Evolutionary conservation across 176 grass and related monocot genomes (phyloP).

Genomic region (Microstegium vimineum): DNA sequence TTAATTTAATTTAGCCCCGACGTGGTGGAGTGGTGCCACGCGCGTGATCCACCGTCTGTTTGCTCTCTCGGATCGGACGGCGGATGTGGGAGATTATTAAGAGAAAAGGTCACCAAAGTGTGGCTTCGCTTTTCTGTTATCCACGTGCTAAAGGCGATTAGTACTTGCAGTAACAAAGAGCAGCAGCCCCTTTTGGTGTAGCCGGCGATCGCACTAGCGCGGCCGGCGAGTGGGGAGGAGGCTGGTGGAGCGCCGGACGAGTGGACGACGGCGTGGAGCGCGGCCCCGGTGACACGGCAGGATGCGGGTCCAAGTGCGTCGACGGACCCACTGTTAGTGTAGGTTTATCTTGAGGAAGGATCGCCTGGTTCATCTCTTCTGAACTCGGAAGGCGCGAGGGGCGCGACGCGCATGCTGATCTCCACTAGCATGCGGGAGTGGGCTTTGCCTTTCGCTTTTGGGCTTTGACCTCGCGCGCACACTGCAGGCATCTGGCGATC

Average conservation of each 20-base stretch:
- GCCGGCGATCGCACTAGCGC: background rate
- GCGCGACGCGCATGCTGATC: background rate
- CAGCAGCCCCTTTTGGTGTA: background rate
- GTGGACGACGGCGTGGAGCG: too few species aligned
- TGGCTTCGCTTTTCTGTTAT: background rate
- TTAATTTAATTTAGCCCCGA: too few species aligned
- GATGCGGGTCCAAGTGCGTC: background rate
- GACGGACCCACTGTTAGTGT: background rate
- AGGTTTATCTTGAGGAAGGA: background rate
- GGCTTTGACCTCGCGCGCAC: conserved; percentile 7
- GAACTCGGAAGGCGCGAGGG: background rate
- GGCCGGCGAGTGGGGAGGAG: background rate
- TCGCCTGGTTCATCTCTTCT: background rate
- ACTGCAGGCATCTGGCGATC: too few species aligned
- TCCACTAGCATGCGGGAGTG: conserved; percentile 19
- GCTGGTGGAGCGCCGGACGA: background rate
- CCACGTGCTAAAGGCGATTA: background rate
- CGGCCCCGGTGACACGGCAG: too few species aligned
- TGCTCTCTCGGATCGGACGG: background rate
- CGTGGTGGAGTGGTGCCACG: background rate
- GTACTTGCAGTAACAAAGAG: background rate
- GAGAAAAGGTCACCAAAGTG: background rate
- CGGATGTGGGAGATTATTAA: background rate
- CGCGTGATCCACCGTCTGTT: background rate
- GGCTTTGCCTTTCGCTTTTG: background rate